phyloP scores from a whole-genome alignment of 1,139 yeast genomes.

The Suhomyces kunorum region DNA sequence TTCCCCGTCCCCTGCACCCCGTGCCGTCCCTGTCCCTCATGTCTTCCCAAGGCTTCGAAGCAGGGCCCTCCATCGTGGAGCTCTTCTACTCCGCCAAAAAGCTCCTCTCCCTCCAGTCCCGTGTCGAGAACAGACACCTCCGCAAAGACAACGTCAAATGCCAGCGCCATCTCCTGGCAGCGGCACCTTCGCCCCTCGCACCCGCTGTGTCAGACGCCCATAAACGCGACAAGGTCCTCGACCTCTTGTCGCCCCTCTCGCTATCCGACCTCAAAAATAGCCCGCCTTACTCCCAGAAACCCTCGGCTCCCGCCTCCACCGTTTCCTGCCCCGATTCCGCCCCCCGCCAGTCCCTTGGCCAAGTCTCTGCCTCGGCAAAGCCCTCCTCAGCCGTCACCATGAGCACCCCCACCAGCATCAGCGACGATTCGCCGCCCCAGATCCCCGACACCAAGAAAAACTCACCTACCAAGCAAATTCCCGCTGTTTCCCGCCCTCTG shows the following conservation, averaged over 20 bases:
- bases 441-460: slow-evolving; percentile 4
- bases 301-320: slow-evolving; percentile 5
- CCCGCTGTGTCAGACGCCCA: slow-evolving; percentile 4
- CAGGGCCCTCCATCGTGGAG: slow-evolving; percentile 46
- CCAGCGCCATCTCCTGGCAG: slow-evolving; percentile 15
- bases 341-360: background rate
- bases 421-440: slow-evolving; percentile 28
- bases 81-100: slow-evolving; percentile 47
- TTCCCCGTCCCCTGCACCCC: background rate
- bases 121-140: slow-evolving; percentile 45
- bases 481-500: background rate
- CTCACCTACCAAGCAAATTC: background rate
- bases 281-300: slow-evolving; percentile 15
- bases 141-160: slow-evolving; percentile 36
- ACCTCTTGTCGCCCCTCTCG: slow-evolving; percentile 45
- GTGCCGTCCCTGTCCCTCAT: slow-evolving; percentile 2
- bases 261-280: slow-evolving; percentile 36
- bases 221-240: slow-evolving; percentile 26
- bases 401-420: slow-evolving; percentile 31
- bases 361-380: background rate
- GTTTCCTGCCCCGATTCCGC: background rate
- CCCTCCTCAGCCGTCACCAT: slow-evolving; percentile 3
- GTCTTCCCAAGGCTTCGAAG: slow-evolving; percentile 18
- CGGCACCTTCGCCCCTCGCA: slow-evolving; percentile 8
- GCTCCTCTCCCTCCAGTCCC: slow-evolving; percentile 39